These are phyloP conservation scores for Lichtheimia ornata DNA, from an alignment of 371 early-diverging fungal genomes.

Conservation along the genomic window DNA sequence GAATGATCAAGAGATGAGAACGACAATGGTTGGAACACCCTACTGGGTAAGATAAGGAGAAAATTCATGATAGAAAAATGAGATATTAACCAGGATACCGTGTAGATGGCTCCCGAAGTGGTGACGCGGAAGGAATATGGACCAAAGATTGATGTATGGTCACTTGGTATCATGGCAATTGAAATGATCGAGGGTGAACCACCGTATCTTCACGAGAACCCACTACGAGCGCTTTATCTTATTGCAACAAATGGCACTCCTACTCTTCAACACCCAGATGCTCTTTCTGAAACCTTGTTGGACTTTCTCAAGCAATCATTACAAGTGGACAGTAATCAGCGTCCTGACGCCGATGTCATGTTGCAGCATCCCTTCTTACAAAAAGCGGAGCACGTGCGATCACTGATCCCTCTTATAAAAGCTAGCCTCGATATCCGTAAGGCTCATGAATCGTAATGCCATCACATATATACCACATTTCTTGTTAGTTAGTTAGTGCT, in stretches of 20 bases:
- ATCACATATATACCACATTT: slow-evolving; percentile 4
- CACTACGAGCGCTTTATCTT: slow-evolving; percentile 88
- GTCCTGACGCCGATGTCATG: slow-evolving; percentile 82
- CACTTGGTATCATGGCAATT: slow-evolving; percentile 94
- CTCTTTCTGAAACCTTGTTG: slow-evolving; percentile 72
- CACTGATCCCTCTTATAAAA: slow-evolving; percentile 84
- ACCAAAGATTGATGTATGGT: slow-evolving; percentile 96
- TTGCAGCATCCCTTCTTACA: slow-evolving; percentile 86
- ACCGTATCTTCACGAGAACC: slow-evolving; percentile 96
- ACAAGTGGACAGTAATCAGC: slow-evolving; percentile 82
- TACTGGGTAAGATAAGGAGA: slow-evolving; percentile 59
- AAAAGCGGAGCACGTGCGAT: slow-evolving; percentile 83
- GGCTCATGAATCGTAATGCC: slow-evolving; percentile 7
- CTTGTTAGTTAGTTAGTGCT: too few relatives aligned
- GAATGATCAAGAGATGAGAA: slow-evolving; percentile 75
- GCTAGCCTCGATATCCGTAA: slow-evolving; percentile 18
- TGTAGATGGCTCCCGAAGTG: slow-evolving; percentile 93
- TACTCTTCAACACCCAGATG: slow-evolving; percentile 85
- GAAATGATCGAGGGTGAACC: slow-evolving; percentile 95
- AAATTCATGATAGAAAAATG: neutral
- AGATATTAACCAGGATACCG: neutral
- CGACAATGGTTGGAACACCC: slow-evolving; percentile 92
- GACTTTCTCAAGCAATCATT: slow-evolving; percentile 85
- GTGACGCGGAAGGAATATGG: slow-evolving; percentile 95
- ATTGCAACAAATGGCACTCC: slow-evolving; percentile 98